A percentile compares a stretch with the other conserved stretches of the same genome.
Evolutionary conservation across 441 rosid species (phyloP).

Genomic region (Macaranga tanarius): DNA sequence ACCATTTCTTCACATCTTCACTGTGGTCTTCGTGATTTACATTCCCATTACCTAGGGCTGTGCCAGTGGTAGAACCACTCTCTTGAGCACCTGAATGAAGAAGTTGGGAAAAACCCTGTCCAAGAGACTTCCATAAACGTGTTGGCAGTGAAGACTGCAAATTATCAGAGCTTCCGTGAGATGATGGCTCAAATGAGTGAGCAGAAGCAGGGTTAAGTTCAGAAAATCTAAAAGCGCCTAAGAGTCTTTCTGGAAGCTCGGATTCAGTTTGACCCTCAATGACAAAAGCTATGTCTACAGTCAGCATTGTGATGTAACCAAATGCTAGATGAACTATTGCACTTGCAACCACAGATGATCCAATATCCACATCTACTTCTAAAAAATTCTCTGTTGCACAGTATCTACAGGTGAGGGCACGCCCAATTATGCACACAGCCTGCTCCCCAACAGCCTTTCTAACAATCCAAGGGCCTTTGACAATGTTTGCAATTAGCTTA

Average conservation of each 20-base stretch:
- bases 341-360: conserved; percentile 93
- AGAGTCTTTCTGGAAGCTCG: conserved; percentile 81
- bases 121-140: conserved; percentile 80
- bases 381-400: conserved; percentile 47
- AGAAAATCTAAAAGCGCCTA: conserved; percentile 86
- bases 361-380: conserved; percentile 89
- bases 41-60: conserved; percentile 37
- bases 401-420: conserved; percentile 71
- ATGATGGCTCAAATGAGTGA: conserved; percentile 32
- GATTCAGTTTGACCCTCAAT: conserved; percentile 70
- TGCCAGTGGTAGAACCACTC: conserved; percentile 30
- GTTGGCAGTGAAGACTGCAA: conserved; percentile 48
- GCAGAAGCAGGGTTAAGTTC: conserved; percentile 73
- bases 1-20: conserved; percentile 46
- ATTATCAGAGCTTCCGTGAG: conserved; percentile 23
- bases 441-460: conserved; percentile 97
- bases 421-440: conserved; percentile 89
- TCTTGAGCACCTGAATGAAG: conserved; percentile 60
- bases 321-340: conserved; percentile 91
- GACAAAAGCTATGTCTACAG: conserved; percentile 88
- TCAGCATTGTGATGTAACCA: conserved; percentile 77
- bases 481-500: conserved; percentile 87
- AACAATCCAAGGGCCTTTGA: conserved; percentile 94
- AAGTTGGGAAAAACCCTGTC: conserved; percentile 74
- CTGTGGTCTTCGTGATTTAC: conserved; percentile 30